These are phyloP conservation scores for Kuraishia molischiana DNA, from an alignment of 805 yeast genomes.

Conservation along the genomic window DNA sequence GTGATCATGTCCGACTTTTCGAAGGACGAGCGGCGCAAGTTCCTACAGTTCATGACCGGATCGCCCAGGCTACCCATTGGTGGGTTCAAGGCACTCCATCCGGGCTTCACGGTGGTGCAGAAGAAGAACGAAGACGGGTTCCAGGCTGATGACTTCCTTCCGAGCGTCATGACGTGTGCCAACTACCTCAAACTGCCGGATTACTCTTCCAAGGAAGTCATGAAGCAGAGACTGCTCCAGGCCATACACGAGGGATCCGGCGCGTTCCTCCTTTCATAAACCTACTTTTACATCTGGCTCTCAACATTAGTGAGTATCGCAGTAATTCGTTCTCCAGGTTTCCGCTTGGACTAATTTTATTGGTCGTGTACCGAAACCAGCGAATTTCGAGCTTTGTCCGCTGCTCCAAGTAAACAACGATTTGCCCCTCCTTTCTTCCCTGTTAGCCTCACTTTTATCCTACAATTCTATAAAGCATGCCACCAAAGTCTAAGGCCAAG, in stretches of 20 bases:
- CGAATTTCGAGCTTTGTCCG: too few relatives aligned
- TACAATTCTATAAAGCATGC: too few relatives aligned
- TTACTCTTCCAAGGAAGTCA: constrained; percentile 52
- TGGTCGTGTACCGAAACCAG: too few relatives aligned
- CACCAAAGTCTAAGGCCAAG: too few relatives aligned
- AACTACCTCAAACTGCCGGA: constrained; percentile 86
- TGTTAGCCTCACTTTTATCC: too few relatives aligned
- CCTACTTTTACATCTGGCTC: too few relatives aligned
- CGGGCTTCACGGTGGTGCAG: constrained; percentile 80
- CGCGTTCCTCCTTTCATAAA: constrained; percentile 41
- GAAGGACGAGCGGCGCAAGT: constrained; percentile 50
- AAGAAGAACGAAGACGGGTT: constrained; percentile 68
- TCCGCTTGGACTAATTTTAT: too few relatives aligned
- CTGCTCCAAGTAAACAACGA: too few relatives aligned
- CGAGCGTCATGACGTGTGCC: constrained; percentile 98
- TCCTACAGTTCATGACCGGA: constrained; percentile 85
- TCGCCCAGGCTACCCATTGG: constrained; percentile 91
- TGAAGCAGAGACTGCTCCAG: constrained; percentile 47
- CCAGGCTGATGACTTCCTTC: constrained; percentile 70
- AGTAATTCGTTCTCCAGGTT: too few relatives aligned
- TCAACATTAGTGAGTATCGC: too few relatives aligned
- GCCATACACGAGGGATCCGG: constrained; percentile 88
- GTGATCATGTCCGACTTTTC: constrained; percentile 48
- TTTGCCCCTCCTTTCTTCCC: too few relatives aligned
- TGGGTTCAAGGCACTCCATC: constrained; percentile 76